A percentile compares a stretch with the other conserved stretches of the same genome.
Conservation (phyloP, 2,329 filamentous ascomycete species). For the Diaporthe vexans region DNA sequence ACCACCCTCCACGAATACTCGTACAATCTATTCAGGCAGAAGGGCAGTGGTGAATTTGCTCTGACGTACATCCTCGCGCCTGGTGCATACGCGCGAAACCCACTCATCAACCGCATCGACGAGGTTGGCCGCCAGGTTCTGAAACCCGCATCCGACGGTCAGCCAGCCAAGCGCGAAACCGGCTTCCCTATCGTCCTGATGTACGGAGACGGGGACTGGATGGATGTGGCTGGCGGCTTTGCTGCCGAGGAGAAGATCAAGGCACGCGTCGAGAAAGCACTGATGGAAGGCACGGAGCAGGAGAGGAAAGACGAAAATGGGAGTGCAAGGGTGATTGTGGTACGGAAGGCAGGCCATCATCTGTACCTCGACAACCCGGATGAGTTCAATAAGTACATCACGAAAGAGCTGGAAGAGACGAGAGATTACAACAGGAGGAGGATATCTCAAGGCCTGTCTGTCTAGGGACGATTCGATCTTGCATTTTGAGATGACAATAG, state of each 20-base stretch:
- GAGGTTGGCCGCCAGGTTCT: conserved; percentile 83
- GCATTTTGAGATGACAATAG: neutral
- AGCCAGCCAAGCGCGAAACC: conserved; percentile 61
- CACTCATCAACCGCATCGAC: conserved; percentile 88
- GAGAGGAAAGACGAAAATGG: conserved; percentile 82
- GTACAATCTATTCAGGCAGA: conserved; percentile 93
- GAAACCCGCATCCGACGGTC: conserved; percentile 49
- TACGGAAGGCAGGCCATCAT: conserved; percentile 73
- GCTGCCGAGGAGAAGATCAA: conserved; percentile 85
- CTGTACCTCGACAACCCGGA: conserved; percentile 72
- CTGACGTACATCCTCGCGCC: conserved; percentile 93
- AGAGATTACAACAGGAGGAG: conserved; percentile 46
- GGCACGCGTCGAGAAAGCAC: conserved; percentile 70
- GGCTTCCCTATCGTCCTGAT: conserved; percentile 90
- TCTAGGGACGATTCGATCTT: neutral
- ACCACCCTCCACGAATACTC: conserved; percentile 92
- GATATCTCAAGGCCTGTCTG: conserved; percentile 34
- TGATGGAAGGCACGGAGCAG: conserved; percentile 74
- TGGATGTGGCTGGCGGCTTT: conserved; percentile 91
- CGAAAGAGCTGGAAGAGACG: conserved; percentile 68
- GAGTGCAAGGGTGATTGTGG: conserved; percentile 84
- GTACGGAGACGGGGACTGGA: conserved; percentile 99
- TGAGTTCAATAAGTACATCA: conserved; percentile 68
- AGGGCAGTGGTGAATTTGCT: conserved; percentile 93
- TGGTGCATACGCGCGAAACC: conserved; percentile 90